Conservation (phyloP, 352 stramenopile genomes). For the Globisporangium cylindrosporum region DNA sequence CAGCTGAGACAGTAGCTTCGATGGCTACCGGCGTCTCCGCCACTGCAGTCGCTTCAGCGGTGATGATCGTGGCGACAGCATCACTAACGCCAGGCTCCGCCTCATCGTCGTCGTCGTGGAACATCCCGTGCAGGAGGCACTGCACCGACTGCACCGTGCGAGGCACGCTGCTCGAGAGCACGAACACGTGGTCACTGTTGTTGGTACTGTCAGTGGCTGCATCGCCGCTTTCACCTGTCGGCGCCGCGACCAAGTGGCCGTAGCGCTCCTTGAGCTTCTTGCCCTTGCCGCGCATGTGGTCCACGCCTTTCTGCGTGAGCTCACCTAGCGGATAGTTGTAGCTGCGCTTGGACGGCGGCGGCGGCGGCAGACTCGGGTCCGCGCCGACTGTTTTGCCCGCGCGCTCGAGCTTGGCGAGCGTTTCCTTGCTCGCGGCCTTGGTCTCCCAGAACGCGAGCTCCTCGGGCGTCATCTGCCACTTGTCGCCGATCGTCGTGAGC, state of each 20-base stretch:
- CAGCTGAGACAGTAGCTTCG: neutral
- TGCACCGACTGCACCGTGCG: conserved; percentile 79
- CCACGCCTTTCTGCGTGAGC: conserved; percentile 59
- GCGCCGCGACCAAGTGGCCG: conserved; percentile 29
- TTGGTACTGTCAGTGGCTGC: conserved; percentile 1
- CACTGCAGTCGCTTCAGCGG: neutral
- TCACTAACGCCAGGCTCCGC: neutral
- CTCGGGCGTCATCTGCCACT: conserved; percentile 45
- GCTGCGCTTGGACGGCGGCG: conserved; percentile 36
- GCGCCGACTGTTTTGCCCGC: conserved; percentile 50
- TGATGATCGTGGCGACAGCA: neutral
- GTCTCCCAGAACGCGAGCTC: conserved; percentile 65
- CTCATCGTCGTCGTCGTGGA: conserved; percentile 33
- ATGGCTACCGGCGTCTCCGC: conserved; percentile 1
- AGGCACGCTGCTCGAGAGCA: conserved; percentile 74
- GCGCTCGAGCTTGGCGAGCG: conserved; percentile 43
- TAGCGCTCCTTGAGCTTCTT: conserved; percentile 46
- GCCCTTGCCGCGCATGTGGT: conserved; percentile 72
- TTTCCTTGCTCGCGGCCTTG: conserved; percentile 48
- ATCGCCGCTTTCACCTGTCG: no score
- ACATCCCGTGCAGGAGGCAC: conserved; percentile 69
- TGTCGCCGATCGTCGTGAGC: conserved; percentile 51
- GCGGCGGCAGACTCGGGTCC: conserved; percentile 38
- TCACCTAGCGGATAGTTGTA: conserved; percentile 49
- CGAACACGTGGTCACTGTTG: conserved; percentile 52